phyloP scores from a whole-genome alignment of 139 green algal species.

The Astrephomene gubernaculifera region DNA sequence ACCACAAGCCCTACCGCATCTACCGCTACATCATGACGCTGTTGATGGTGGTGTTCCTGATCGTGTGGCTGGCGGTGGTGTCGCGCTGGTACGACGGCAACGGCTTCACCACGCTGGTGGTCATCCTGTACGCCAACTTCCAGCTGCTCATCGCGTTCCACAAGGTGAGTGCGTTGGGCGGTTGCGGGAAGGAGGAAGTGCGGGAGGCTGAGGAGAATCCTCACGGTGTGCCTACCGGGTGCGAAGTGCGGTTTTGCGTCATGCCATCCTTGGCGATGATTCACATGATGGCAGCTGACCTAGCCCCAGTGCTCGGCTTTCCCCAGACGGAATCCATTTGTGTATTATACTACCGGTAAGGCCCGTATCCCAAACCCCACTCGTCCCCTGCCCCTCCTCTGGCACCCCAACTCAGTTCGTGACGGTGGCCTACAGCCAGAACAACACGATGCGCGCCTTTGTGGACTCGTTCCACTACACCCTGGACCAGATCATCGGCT shows the following conservation, averaged over 20 bases:
- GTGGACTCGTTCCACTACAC: constrained; percentile 56
- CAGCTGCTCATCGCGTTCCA: constrained; percentile 54
- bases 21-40: constrained; percentile 45
- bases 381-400: background rate
- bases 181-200: too few relatives aligned
- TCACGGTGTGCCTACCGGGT: too few relatives aligned
- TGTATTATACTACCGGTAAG: too few relatives aligned
- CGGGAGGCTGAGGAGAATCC: too few relatives aligned
- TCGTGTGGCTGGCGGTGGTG: constrained; percentile 40
- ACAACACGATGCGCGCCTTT: constrained; percentile 57
- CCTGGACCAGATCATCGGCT: constrained; percentile 51
- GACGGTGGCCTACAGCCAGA: constrained; percentile 44
- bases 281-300: too few relatives aligned
- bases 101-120: constrained; percentile 42
- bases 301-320: too few relatives aligned
- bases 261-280: too few relatives aligned
- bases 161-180: too few relatives aligned
- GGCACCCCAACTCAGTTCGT: constrained; percentile 19
- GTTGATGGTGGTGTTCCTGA: constrained; percentile 31
- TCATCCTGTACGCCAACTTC: constrained; percentile 65
- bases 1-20: constrained; percentile 64
- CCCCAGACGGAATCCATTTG: too few relatives aligned
- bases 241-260: too few relatives aligned
- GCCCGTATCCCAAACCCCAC: too few relatives aligned
- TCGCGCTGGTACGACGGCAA: constrained; percentile 43